Evolutionary conservation across 2,329 filamentous ascomycete species (phyloP), one percentile per base, ranked within the genome.

Genomic region (Fusarium brachygibbosum): DNA sequence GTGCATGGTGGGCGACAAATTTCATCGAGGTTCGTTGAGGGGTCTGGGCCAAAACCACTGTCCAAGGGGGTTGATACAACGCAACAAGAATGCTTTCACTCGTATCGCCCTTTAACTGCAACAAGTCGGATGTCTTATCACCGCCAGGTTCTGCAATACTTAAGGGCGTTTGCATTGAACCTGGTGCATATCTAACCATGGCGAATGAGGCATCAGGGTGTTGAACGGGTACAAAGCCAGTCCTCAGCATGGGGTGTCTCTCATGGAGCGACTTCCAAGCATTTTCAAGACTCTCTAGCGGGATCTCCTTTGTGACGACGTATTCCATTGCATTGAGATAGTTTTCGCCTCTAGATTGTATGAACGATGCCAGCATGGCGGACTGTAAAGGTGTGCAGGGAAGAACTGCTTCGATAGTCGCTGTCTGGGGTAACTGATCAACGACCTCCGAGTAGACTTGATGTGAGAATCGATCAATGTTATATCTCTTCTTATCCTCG

Each of bases 371-470:
- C 50, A 97, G 76, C 86, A 98, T 94, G 1, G 92, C 93, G 49
- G 87, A 86, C 73, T 98, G 94, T 1, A 94, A 82, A 1, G 91
- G 84, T 0, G 94, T 97, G 76, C 93, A 97, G 0, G 94, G 94
- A 1, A 91, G 83, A 6, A 96, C 75, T 2, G 84, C 80, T 66
- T 91, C 85, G 2, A 93, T 69, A 0, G 79, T 14, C 23, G 58
- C 49, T 76, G 44, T 21, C n/a, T 51, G 23, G 5, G 69, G 60
- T 5, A 75, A 25, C 16, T n/a, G 70, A 13, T 50, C 42, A 13
- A 58, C 52, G 1, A 85, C 50, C 6, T 81, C 71, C 2, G 50
- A 31, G 4, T 63, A 67, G 3, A 83, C 72, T 6, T 76, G 64
- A 0, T 55, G 50, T 13, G 78, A 74, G 55, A 88, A 87, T 3